Evolutionary conservation across 164 flowering plant genomes (phyloP), one percentile per base, ranked within the genome.

Genomic region (Aristolochia californica): DNA sequence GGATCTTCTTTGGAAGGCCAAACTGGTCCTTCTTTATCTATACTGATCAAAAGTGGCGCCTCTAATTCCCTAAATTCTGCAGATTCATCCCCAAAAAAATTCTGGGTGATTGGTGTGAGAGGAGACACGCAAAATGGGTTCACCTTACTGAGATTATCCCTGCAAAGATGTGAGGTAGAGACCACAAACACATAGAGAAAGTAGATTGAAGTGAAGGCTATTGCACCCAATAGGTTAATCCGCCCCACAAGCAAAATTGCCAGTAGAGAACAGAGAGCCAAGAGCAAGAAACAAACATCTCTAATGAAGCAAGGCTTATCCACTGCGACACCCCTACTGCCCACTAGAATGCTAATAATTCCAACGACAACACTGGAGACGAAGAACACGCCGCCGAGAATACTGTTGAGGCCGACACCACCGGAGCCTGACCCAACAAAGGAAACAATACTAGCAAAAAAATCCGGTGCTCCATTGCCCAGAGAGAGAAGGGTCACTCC

Each of bases 401-500:
- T 73, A 40, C 83, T 76, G 68, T 81, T 85, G n/a, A 88, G 48
- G 16, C 96, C 96, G 23, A 88, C 72, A 0, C 66, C 77, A 7
- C 59, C 43, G 1, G 76, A 65, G 22, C 70, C 82, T 13, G 53
- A 40, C 1, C 81, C 81, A 56, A 68, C 65, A 57, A 88, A 83
- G 23, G 96, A 79, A 23, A 77, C 94, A 0, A 83, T 64, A 61
- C 80, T 77, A 8, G 91, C 48, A 59, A 88, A 88, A n/a, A 88
- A 79, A 70, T 88, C 96, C 0, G 88, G 83, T 0, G 96, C 90
- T 0, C 96, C 96, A 59, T 88, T 88, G 7, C 96, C 96, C 2
- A 88, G 74, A 0, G 96, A 78, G 38, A 88, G 83, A 43, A 88
- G 80, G n/a, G 94, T 83, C 15, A 80, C 85, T 5, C 96, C 94